A percentile compares a stretch with the other conserved stretches of the same genome.
These are phyloP conservation scores for Naganishia sp. DNA, from an alignment of 1,284 basidiomycete genomes.

Conservation along the genomic window DNA sequence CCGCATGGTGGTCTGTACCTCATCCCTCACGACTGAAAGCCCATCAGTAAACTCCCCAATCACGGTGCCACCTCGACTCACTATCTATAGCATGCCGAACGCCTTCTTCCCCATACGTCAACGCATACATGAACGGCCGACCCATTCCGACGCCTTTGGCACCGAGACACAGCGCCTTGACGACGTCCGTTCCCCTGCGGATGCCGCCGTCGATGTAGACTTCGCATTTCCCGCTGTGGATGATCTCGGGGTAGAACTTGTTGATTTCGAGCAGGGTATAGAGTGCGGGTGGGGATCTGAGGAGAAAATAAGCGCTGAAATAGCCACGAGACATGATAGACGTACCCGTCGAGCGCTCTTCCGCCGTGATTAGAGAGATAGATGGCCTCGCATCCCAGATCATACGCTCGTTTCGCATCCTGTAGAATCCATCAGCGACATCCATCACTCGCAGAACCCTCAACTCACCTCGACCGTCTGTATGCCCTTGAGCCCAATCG, in stretches of 20 bases:
- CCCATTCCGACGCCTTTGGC: constrained; percentile 56
- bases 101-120: constrained; percentile 54
- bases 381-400: constrained; percentile 53
- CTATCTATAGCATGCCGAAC: constrained; percentile 55
- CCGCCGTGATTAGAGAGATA: constrained; percentile 56
- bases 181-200: constrained; percentile 54
- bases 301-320: constrained; percentile 41
- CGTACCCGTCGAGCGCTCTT: constrained; percentile 39
- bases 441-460: neutral
- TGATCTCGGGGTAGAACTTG: constrained; percentile 51
- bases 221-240: constrained; percentile 52
- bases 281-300: constrained; percentile 53
- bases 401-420: constrained; percentile 53
- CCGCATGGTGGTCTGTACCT: constrained; percentile 77
- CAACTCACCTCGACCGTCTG: constrained; percentile 47
- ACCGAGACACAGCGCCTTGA: constrained; percentile 57
- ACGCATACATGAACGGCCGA: constrained; percentile 55
- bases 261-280: constrained; percentile 55
- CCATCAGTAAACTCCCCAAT: neutral
- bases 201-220: constrained; percentile 55
- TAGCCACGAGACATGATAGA: constrained; percentile 29
- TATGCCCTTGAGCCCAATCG: constrained; percentile 54
- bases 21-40: constrained; percentile 66
- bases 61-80: constrained; percentile 38
- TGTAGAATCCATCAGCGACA: constrained; percentile 3